Evolutionary conservation across 768 basidiomycete species (phyloP).

Genomic region (Stropharia rugosoannulata): DNA sequence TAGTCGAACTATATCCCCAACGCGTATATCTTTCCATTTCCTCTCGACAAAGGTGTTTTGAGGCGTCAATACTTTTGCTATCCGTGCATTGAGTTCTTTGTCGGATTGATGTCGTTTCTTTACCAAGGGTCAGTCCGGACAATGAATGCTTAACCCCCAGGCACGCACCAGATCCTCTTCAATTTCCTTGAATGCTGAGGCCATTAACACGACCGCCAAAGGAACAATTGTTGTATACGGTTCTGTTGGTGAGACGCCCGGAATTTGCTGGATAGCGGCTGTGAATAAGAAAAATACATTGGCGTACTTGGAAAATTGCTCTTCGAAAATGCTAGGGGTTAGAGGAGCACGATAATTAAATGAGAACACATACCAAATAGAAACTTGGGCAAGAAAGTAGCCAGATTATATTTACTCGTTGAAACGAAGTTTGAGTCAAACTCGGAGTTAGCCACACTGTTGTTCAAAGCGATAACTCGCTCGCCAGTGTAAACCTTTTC

Average conservation of each 20-base stretch:
- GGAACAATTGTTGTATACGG: slow-evolving; percentile 93
- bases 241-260: slow-evolving; percentile 95
- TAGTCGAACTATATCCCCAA: slow-evolving; percentile 90
- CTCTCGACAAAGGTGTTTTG: slow-evolving; percentile 65
- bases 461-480: slow-evolving; percentile 82
- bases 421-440: slow-evolving; percentile 83
- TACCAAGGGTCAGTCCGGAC: not conserved
- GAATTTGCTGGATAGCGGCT: slow-evolving; percentile 95
- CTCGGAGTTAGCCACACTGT: slow-evolving; percentile 60
- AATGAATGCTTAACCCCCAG: not conserved
- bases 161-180: slow-evolving; percentile 87
- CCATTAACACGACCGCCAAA: slow-evolving; percentile 83
- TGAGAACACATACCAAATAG: slow-evolving; percentile 64
- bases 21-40: slow-evolving; percentile 87
- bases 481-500: slow-evolving; percentile 66
- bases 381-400: slow-evolving; percentile 91
- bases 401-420: slow-evolving; percentile 92
- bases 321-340: slow-evolving; percentile 38
- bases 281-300: slow-evolving; percentile 99
- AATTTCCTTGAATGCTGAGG: slow-evolving; percentile 92
- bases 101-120: slow-evolving; percentile 98
- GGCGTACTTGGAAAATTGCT: slow-evolving; percentile 98
- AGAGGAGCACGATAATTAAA: not conserved
- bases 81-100: slow-evolving; percentile 82
- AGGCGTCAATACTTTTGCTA: slow-evolving; percentile 69